Evolutionary conservation across 495 filamentous ascomycete genomes (phyloP), one percentile per base, ranked within the genome.

Genomic region (Penicillium waksmanii): DNA sequence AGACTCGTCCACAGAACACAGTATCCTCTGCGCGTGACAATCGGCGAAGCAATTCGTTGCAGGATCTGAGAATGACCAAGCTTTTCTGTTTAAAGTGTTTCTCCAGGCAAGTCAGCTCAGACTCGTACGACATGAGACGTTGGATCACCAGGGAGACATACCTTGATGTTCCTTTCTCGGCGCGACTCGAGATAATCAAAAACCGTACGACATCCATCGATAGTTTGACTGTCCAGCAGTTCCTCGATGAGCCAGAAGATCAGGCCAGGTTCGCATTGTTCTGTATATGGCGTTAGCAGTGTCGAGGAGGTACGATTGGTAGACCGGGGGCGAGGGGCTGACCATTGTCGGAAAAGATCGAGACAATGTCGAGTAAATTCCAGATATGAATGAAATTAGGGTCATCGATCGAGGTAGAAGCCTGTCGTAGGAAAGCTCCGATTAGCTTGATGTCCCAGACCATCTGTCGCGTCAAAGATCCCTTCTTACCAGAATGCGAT

Each of bases 181-280:
- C 95, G 85, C 3, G 95, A 97, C 68, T 98, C 96, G 47, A 98
- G 80, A 64, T 92, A 98, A 66, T 96, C 91, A 66, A 98, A 98
- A 2, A 97, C 87, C 23, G 84, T 90, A 53, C 92, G 87, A 65
- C 94, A 97, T 12, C 91, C 92, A 55, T 90, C 83, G 19, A 96
- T 96, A 0, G 93, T 96, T 69, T 97, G 95, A 59, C 92, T 96
- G 74, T 98, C 96, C 47, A 99, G 83, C 0, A 98, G 84, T 70
- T 99, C 95, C 70, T 99, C 95, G 17, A 97, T 87, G 13, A 98
- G 83, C 84, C 88, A 93, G 63, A 96, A 90, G 10, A 94, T 83
- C 36, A 98, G 79, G 25, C 87, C 90, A 1, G 90, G 84, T 60
- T 96, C 91, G 69, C 91, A 96, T 78, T 89, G 86, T 70, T 92